Percentiles rank a stretch among this genome's conserved stretches.
Conservation (phyloP, 2,329 filamentous ascomycete genomes). For the Talaromyces sp. region DNA sequence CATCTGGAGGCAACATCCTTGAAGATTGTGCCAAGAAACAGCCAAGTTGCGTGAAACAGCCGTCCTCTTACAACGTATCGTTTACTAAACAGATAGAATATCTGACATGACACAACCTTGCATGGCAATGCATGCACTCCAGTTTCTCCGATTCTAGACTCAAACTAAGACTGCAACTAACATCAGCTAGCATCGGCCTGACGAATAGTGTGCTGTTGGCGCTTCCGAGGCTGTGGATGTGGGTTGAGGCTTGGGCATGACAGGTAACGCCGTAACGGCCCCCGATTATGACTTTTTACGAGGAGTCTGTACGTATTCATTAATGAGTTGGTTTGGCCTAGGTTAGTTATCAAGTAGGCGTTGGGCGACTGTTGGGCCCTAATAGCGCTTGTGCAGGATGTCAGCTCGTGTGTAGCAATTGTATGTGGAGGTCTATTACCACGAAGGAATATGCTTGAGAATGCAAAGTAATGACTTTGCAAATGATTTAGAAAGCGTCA, state of each 20-base stretch:
- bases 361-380: too few species aligned
- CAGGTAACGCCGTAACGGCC: conserved; percentile 4
- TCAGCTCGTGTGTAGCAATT: too few species aligned
- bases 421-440: too few species aligned
- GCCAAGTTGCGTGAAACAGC: background rate
- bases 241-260: background rate
- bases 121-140: background rate
- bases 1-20: background rate
- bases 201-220: background rate
- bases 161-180: background rate
- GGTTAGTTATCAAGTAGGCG: too few species aligned
- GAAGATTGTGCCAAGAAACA: background rate
- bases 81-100: too few species aligned
- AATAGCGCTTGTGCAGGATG: too few species aligned
- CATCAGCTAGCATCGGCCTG: background rate
- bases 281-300: background rate
- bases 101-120: background rate
- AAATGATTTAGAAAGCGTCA: too few species aligned
- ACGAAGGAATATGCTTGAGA: too few species aligned
- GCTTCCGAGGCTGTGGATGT: background rate
- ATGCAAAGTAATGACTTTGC: too few species aligned
- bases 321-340: too few species aligned
- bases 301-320: background rate
- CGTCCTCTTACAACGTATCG: background rate
- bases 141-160: background rate